Conservation (phyloP, 2,329 filamentous ascomycete genomes). For the Alternaria sp. region DNA sequence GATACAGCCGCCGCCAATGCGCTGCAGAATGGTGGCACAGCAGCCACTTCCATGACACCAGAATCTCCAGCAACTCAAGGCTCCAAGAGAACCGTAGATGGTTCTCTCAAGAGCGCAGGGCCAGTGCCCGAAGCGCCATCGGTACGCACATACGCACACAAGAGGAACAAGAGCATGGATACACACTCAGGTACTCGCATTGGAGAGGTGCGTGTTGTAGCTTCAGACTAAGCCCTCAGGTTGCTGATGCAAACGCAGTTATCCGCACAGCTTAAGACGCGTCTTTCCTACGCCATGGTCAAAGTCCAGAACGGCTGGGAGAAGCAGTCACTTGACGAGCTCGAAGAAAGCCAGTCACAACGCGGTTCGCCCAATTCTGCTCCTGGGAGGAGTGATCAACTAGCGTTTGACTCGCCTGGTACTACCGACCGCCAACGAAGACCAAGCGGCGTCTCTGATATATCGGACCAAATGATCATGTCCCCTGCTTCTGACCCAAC, state of each 20-base stretch:
- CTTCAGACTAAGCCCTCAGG: conserved; percentile 14
- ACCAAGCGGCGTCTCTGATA: conserved; percentile 49
- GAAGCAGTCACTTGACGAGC: conserved; percentile 77
- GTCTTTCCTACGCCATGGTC: conserved; percentile 90
- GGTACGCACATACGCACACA: conserved; percentile 62
- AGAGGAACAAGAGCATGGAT: conserved; percentile 75
- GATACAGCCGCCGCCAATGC: conserved; percentile 37
- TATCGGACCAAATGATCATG: conserved; percentile 46
- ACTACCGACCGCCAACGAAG: conserved; percentile 38
- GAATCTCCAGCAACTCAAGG: conserved; percentile 55
- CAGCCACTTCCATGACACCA: conserved; percentile 54
- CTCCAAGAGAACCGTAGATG: conserved; percentile 81
- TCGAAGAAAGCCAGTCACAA: conserved; percentile 78
- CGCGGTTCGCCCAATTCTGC: conserved; percentile 69
- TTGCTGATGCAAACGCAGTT: conserved; percentile 61
- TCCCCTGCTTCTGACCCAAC: conserved; percentile 44
- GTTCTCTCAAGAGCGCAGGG: conserved; percentile 65
- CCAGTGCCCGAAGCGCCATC: conserved; percentile 19
- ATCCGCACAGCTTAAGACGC: conserved; percentile 80
- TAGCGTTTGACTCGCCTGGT: conserved; percentile 44
- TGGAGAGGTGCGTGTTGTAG: conserved; percentile 71
- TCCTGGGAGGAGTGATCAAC: conserved; percentile 57
- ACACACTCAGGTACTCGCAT: conserved; percentile 72
- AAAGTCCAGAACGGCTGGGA: conserved; percentile 92
- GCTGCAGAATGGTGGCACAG: conserved; percentile 40